Evolutionary conservation across 257 asterid species (phyloP), one percentile per base, ranked within the genome.

Genomic region (Fraxinus americana): DNA sequence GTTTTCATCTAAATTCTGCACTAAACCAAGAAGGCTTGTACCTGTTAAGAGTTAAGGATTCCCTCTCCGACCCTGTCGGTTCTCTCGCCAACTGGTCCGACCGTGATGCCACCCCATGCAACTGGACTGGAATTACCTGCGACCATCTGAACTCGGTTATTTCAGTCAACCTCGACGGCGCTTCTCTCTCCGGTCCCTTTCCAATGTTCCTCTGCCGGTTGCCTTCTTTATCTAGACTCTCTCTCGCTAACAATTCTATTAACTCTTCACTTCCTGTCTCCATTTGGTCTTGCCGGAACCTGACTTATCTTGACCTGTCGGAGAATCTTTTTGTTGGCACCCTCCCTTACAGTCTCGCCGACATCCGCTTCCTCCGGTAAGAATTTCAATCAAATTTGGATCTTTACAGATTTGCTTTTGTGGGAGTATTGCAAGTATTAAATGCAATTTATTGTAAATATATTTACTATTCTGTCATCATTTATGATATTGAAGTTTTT

Each of bases 121-220:
- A 90, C 85, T 94, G 98, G 98, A 86, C 93, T 27, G 97, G 97
- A 9, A 74, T 94, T 52, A 32, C 83, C 34, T 94, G 98, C 86
- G 74, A 85, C 75, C 3, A 14, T 54, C 41, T 13, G 25, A 59
- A 73, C 38, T 82, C 89, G 21, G 97, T 94, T 9, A 76, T 81
- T 39, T 80, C 91, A 19, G 83, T 94, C 68, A 35, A 17, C 36
- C 90, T 94, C 77, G 0, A 82, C 27, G 75, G 81, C 4, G 83
- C 86, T 4, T 82, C 91, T 54, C 90, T 94, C 21, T 72, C 85
- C 68, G 97, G 96, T 23, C 35, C 90, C 4, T 94, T 92, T 78
- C 96, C 98, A 1, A 13, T 30, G 2, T 78, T 21, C 66, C 76
- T 94, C 74, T 94, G 97, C 87, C 82, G 85, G 50, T 83, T 94